phyloP scores from a whole-genome alignment of 345 rosid species.

The Iberis pinnata region DNA sequence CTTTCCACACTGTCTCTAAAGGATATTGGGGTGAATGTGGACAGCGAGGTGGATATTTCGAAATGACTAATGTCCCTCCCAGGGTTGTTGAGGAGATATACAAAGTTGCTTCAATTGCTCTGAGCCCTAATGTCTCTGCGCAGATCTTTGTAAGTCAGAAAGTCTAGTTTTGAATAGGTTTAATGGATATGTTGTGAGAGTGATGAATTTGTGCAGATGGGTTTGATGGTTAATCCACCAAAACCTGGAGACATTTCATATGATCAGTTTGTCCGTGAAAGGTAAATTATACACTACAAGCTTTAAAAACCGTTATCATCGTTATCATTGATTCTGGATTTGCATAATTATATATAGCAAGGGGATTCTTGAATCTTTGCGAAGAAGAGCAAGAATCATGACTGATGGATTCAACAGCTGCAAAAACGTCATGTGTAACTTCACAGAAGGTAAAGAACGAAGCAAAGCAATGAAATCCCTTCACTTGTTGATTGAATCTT shows the following conservation, averaged over 20 bases:
- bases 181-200: constrained; percentile 2
- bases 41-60: constrained; percentile 99
- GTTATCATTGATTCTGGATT: neutral
- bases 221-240: constrained; percentile 90
- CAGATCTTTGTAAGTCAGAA: constrained; percentile 80
- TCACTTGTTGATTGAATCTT: constrained; percentile 8
- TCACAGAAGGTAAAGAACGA: constrained; percentile 71
- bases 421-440: constrained; percentile 89
- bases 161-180: constrained; percentile 5
- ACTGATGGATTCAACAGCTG: constrained; percentile 99
- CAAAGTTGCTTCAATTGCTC: constrained; percentile 82
- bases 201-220: constrained; percentile 53
- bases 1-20: constrained; percentile 95
- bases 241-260: constrained; percentile 93
- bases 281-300: constrained; percentile 37
- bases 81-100: constrained; percentile 95
- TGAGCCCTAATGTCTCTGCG: constrained; percentile 96
- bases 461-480: neutral
- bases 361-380: constrained; percentile 82
- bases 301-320: constrained; percentile 3
- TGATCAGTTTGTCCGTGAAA: constrained; percentile 68
- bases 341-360: constrained; percentile 43
- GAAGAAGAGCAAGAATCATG: constrained; percentile 89
- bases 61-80: constrained; percentile 95
- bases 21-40: constrained; percentile 99